Percentiles rank a stretch among this genome's conserved stretches.
phyloP scores from a whole-genome alignment of 768 basidiomycete genomes.

The Albatrellus ellisii region DNA sequence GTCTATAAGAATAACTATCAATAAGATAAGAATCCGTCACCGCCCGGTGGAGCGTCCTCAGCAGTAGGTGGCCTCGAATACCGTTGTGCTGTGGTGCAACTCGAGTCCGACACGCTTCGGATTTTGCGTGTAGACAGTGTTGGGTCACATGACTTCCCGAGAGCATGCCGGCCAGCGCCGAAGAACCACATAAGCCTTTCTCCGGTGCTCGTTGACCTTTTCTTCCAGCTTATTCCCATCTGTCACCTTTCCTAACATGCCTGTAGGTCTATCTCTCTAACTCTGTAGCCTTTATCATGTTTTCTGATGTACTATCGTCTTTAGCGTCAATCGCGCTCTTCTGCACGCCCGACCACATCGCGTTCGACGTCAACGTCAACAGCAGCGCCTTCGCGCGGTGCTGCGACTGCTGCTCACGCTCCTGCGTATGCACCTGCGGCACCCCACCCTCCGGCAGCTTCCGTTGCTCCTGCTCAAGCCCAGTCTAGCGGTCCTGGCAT shows the following conservation, averaged over 20 bases:
- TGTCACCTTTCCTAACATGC: constrained; percentile 24
- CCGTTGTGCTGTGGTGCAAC: too few species aligned
- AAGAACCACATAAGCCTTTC: constrained; percentile 1
- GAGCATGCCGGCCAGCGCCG: neutral
- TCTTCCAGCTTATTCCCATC: neutral
- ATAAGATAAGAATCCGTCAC: too few species aligned
- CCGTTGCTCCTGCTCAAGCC: constrained; percentile 17
- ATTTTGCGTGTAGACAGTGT: neutral
- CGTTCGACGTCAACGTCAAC: constrained; percentile 27
- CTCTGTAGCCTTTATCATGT: neutral
- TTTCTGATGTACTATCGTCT: neutral
- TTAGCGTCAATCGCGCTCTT: constrained; percentile 70
- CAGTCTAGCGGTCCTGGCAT: constrained; percentile 43
- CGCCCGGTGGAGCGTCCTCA: too few species aligned
- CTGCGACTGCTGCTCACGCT: constrained; percentile 15
- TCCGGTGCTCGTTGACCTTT: neutral
- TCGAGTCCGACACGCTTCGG: too few species aligned
- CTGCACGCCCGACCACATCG: constrained; percentile 38
- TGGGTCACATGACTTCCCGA: neutral
- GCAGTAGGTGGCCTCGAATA: too few species aligned
- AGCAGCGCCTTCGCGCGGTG: constrained; percentile 26
- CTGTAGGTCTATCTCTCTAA: constrained; percentile 25
- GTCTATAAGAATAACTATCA: too few species aligned
- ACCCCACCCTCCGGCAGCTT: constrained; percentile 21
- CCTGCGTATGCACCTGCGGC: constrained; percentile 30